Evolutionary conservation across 2,329 filamentous ascomycete genomes (phyloP).

Genomic region (Aspergillus phoenicis): DNA sequence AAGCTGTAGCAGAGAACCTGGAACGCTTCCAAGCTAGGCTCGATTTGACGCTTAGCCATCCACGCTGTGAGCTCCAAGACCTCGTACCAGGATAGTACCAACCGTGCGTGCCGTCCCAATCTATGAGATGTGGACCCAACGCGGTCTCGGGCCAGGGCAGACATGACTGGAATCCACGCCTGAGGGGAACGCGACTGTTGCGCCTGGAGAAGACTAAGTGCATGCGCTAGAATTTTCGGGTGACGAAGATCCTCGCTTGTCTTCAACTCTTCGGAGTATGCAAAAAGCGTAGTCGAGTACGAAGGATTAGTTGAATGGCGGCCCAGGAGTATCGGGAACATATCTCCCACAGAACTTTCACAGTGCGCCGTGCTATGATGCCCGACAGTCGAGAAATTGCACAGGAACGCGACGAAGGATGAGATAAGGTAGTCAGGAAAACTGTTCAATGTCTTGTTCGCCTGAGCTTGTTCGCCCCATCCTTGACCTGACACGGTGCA

Average conservation of each 20-base stretch:
- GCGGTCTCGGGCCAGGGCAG: slow-evolving; percentile 31
- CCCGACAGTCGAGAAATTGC: slow-evolving; percentile 31
- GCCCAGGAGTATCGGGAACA: slow-evolving; percentile 33
- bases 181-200: slow-evolving; percentile 33
- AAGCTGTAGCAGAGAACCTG: slow-evolving; percentile 40
- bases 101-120: slow-evolving; percentile 30
- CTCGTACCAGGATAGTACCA: slow-evolving; percentile 44
- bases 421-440: slow-evolving; percentile 44
- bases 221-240: slow-evolving; percentile 38
- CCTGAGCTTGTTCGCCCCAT: slow-evolving; percentile 18
- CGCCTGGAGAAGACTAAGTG: slow-evolving; percentile 37
- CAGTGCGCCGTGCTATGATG: slow-evolving; percentile 13
- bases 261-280: slow-evolving; percentile 18
- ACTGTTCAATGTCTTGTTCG: slow-evolving; percentile 27
- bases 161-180: slow-evolving; percentile 43
- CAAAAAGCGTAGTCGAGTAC: slow-evolving; percentile 24
- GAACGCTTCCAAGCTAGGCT: slow-evolving; percentile 37
- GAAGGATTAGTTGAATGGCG: slow-evolving; percentile 4
- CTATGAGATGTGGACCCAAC: slow-evolving; percentile 21
- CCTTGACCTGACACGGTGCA: slow-evolving; percentile 27
- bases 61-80: slow-evolving; percentile 33
- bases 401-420: slow-evolving; percentile 50
- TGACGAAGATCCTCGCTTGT: slow-evolving; percentile 22
- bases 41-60: slow-evolving; percentile 38
- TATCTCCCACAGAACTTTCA: slow-evolving; percentile 25